Conservation (phyloP, 2,329 filamentous ascomycete species). For the Sporothrix globosa region DNA sequence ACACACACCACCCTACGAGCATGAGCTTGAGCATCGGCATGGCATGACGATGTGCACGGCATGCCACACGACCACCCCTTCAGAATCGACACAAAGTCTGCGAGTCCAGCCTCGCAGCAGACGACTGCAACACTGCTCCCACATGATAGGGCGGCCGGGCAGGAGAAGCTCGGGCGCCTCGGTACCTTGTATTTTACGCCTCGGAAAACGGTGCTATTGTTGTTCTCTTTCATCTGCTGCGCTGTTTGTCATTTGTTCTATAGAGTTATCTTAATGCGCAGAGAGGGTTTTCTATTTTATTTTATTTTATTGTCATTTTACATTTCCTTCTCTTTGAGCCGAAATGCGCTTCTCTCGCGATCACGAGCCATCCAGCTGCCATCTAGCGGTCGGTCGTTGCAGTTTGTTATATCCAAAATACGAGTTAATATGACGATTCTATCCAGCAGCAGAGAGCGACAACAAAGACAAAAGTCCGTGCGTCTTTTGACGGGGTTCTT, state of each 20-base stretch:
- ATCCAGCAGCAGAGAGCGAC: neutral
- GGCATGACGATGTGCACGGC: neutral
- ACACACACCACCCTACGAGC: neutral
- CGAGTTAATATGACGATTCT: slow-evolving; percentile 16
- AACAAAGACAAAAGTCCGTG: neutral
- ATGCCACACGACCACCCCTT: neutral
- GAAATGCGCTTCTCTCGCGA: neutral
- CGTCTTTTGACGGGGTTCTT: neutral
- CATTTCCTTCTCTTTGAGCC: neutral
- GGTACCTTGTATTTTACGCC: slow-evolving; percentile 5
- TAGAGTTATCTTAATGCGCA: slow-evolving; percentile 19
- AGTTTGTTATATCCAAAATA: neutral
- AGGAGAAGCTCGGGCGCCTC: neutral
- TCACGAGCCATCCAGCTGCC: neutral
- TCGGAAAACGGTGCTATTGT: neutral
- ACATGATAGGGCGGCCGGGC: neutral
- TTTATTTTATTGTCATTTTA: neutral
- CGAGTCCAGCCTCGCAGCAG: neutral
- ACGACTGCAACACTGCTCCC: neutral
- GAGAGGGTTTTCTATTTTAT: neutral
- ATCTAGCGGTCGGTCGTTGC: neutral
- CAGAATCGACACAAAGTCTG: neutral
- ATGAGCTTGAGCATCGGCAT: neutral
- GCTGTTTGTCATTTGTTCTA: neutral
- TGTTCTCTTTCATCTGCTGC: neutral